A percentile compares a stretch with the other conserved stretches of the same genome.
Evolutionary conservation across 2,329 filamentous ascomycete genomes (phyloP).

Genomic region (Nothophoma quercina): DNA sequence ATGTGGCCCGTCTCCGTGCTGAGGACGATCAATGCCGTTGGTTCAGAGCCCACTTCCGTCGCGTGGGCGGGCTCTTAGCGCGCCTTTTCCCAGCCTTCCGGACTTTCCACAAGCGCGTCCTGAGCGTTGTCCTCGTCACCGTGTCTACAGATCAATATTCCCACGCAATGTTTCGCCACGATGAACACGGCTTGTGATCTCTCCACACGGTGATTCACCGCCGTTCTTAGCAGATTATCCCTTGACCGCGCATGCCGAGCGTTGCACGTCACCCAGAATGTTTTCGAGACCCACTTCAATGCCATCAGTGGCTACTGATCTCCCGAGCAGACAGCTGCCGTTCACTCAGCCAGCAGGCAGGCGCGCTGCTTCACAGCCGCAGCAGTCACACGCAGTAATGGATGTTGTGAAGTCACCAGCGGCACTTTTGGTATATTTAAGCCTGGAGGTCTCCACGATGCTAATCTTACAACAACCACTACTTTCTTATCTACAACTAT

Average conservation of each 20-base stretch:
- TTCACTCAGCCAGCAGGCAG: slow-evolving; percentile 10
- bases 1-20: not conserved
- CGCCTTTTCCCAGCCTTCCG: slow-evolving; percentile 9
- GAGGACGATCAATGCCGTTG: not conserved
- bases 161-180: slow-evolving; percentile 1
- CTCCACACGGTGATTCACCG: not conserved
- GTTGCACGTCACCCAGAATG: slow-evolving; percentile 2
- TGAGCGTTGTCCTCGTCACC: not conserved
- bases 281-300: slow-evolving; percentile 4
- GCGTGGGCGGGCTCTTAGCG: not conserved
- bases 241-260: slow-evolving; percentile 5
- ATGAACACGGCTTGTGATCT: slow-evolving; percentile 8
- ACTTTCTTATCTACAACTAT: not conserved
- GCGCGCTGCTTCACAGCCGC: slow-evolving; percentile 14
- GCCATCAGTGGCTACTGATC: slow-evolving; percentile 15
- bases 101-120: not conserved
- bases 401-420: not conserved
- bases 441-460: not conserved
- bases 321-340: slow-evolving; percentile 12
- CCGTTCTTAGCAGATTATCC: not conserved
- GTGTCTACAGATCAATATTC: not conserved
- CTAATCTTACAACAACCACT: not conserved
- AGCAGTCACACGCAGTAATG: slow-evolving; percentile 4
- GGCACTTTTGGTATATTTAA: slow-evolving; percentile 1
- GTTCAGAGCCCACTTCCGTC: not conserved